Evolutionary conservation across 1,284 basidiomycete species (phyloP), one percentile per base, ranked within the genome.

Genomic region (Cutaneotrichosporon curvatum): DNA sequence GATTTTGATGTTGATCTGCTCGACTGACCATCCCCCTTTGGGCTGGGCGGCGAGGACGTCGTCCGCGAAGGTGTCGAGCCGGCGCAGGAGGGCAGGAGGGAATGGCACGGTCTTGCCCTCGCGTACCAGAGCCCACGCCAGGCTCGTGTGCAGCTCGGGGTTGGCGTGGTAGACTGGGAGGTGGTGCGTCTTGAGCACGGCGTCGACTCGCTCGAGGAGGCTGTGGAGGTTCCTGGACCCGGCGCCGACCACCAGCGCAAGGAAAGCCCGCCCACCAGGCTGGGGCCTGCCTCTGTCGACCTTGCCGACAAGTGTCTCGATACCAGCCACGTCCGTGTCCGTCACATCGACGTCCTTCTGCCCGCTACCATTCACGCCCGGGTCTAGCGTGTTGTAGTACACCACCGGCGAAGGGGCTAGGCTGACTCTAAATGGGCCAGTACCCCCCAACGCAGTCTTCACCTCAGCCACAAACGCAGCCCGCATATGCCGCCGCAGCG

Each of bases 101-200:
- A 47, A 51, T 4, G 43, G 33, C 15, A 16, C 25, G 21, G 34
- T 3, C n/a, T 16, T 11, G 32, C 33, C 21, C 12, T 7, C 31
- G 18, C 14, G 22, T 18, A 39, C 45, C 7, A 69, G 50, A 21
- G 55, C 56, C 70, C 70, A 72, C 9, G 64, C 70, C 30, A 72
- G 58, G 4, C 63, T 67, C 11, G 70, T 54, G 41, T 72, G 70
- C 40, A 68, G 70, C 49, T 69, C 65, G 19, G 70, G 65, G 20
- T 63, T 46, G 10, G 50, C 40, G 43, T 69, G 67, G 45, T 72
- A 71, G 32, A 47, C 50, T 8, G 67, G 67, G 15, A 69, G 46
- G 45, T 68, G 67, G 10, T 58, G 37, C 1, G 47, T 46, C 11
- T 43, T 19, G 9, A 72, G 49, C 22, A 67, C 53, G 2, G 60